Evolutionary conservation across 306 rosid species (phyloP), one percentile per base, ranked within the genome.

Genomic region (Prunus armeniaca): DNA sequence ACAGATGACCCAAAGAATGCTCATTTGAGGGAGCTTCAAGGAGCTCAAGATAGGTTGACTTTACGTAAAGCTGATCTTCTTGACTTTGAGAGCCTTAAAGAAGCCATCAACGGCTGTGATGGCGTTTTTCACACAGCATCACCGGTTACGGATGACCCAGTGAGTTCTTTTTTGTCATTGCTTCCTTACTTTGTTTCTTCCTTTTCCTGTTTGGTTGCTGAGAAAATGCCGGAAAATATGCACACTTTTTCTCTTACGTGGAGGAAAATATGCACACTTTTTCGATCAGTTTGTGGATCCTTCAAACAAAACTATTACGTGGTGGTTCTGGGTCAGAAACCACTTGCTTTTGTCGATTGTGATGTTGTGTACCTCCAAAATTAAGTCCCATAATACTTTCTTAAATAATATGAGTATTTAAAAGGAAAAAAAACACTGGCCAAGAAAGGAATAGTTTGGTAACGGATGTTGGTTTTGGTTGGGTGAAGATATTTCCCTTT

Each of bases 111-210:
- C 0, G 98, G 97, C 7, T 92, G 96, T 45, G 82, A 87, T 46
- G 99, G 97, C 6, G 86, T 95, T 55, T 86, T 95, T 63, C 99
- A 95, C 83, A 87, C 93, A 0, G 99, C 99, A 0, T 95, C 97
- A 54, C 97, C 97, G 0, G 87, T 92, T 61, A 90, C 98, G 9
- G 96, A 92, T 57, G 96, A 92, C 52, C 97, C 96, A 0, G 98
- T 95, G 43, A 75, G 83, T 51, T 43, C 34, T 22, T 3, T 0
- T 17, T 15, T 9, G 43, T 38, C 9, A 6, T 9, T 38, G 43
- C 8, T 38, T 62, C 34, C 41, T 30, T 58, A 0, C 25, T 61
- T 49, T 32, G 10, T 32, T 2, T 55, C 12, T 10, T 45, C 9
- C 46, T 18, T 34, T 71, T 38, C 47, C 2, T 11, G 46, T 45